Evolutionary conservation across 257 asterid species (phyloP), one percentile per base, ranked within the genome.

Genomic region (Solanum stenotomum): DNA sequence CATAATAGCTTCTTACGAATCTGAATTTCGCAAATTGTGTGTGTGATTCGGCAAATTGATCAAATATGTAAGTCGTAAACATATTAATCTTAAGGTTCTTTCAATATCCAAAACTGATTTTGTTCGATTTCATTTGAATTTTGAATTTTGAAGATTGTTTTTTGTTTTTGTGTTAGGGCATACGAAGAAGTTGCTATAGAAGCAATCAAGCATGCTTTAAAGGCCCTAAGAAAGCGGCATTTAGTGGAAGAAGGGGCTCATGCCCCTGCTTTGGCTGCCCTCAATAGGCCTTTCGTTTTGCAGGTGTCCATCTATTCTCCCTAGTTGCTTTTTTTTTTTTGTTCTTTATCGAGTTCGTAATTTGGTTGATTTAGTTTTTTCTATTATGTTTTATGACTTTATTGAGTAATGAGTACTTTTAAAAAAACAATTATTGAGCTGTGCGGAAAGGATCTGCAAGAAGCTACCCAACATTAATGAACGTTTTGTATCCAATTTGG

Each of bases 181-280:
- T 93, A 87, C 79, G 99, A 90, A 78, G 96, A 92, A 75, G 85
- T 65, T 31, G 95, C 94, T 11, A 87, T 67, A 85, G 94, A 88
- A 86, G 98, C 98, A 42, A 93, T 96, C 86, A 92, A 92, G 27
- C 94, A 94, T 91, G 99, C 99, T 83, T 67, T 96, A 89, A 93
- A 90, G 91, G 95, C 98, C 44, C 94, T 96, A 88, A 94, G 92
- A 61, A 95, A 92, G 90, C 97, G 98, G 82, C 99, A 95, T 94
- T 94, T 94, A 42, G 90, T 92, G 18, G 99, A 96, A 91, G 99
- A 96, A 90, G 99, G 93, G 10, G 99, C 99, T 86, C 99, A 96
- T 92, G 90, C 98, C 34, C 98, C 98, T 37, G 98, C 99, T 86
- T 89, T 94, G 33, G 40, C 87, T 85, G 99, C 99, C 81, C 95